Base-by-base conservation (phyloP, 352 stramenopile genomes). In the Globisporangium cederbergense region DNA sequence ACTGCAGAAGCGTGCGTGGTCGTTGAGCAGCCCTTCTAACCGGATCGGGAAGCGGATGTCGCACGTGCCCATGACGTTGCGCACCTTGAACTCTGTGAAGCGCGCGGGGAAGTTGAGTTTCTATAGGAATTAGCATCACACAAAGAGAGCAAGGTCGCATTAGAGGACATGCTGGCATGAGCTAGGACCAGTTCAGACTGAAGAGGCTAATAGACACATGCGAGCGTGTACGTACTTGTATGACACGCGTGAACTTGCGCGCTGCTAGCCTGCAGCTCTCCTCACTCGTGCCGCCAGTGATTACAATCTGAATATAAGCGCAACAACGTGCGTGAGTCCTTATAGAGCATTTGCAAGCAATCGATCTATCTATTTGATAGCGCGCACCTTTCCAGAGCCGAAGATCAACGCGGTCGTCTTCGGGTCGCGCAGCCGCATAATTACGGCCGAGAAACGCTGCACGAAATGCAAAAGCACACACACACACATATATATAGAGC, bases 341-440 rank as follows among this genome's bases (percentile, higher is more conserved):
- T 13, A 13, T 42, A 42, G 8, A 42, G 9, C 8, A 42, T 42
- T 42, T 42, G 9, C 36, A 42, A 42, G 36, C 36, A 10, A 4
- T 42, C 14, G 36, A 25, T 3, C 1, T 3, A 42, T 42, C 8
- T 11, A 42, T 4, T 42, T 9, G 14, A 14, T 22, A 16, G 36
- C 5, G 1, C 55, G 45, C 20, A 98, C 83, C 73, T 98, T 98
- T 52, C 97, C 97, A 28, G 95, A 98, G 14, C 85, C 77, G 73
- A 99, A 99, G 52, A 99, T 98, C 56, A 99, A 77, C 40, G 97
- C 97, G 1, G 97, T 99, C 14, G 94, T 97, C 68, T 98, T 97
- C 0, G 98, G 98, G 66, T 99, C 96, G 18, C 96, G 86, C 42
- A 99, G 76, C 2, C 95, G 78, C 82, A 97, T 97, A 64, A 99